Evolutionary conservation across 2,329 filamentous ascomycete species (phyloP).

Genomic region (Beauveria asiatica): DNA sequence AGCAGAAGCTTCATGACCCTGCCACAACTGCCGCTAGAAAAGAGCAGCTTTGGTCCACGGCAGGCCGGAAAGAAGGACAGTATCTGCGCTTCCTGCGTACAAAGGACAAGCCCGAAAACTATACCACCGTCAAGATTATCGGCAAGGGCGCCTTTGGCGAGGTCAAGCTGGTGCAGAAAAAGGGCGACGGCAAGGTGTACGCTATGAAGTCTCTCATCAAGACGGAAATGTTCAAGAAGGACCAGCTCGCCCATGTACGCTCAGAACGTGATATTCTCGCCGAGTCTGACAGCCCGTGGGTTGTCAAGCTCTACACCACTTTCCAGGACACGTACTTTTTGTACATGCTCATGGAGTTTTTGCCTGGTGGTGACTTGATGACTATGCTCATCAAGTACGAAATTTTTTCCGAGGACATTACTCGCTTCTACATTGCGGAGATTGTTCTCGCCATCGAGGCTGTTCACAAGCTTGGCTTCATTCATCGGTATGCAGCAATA

Average conservation of each 20-base stretch:
- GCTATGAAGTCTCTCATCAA: slow-evolving; percentile 98
- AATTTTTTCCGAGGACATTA: slow-evolving; percentile 98
- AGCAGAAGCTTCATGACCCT: slow-evolving; percentile 73
- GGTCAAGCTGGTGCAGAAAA: slow-evolving; percentile 94
- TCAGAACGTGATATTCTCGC: slow-evolving; percentile 96
- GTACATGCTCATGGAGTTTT: slow-evolving; percentile 99
- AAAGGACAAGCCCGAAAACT: slow-evolving; percentile 88
- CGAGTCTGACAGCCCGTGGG: slow-evolving; percentile 98
- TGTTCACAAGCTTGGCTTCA: slow-evolving; percentile 95
- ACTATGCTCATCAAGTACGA: slow-evolving; percentile 99
- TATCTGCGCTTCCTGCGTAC: slow-evolving; percentile 92
- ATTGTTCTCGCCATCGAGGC: slow-evolving; percentile 97
- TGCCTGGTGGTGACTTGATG: slow-evolving; percentile 97
- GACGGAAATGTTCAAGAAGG: slow-evolving; percentile 99
- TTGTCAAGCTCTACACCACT: slow-evolving; percentile 95
- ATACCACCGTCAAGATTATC: slow-evolving; percentile 94
- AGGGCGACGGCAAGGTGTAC: slow-evolving; percentile 92
- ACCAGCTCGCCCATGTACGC: slow-evolving; percentile 93
- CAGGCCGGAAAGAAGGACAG: slow-evolving; percentile 80
- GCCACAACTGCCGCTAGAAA: slow-evolving; percentile 67
- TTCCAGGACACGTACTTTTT: slow-evolving; percentile 96
- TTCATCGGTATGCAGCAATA: slow-evolving; percentile 70
- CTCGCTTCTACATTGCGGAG: slow-evolving; percentile 97
- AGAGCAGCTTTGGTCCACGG: slow-evolving; percentile 74
- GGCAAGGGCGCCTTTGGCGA: slow-evolving; percentile 98